Evolutionary conservation across 1,284 basidiomycete genomes (phyloP).

Genomic region (Naganishia cerealis): DNA sequence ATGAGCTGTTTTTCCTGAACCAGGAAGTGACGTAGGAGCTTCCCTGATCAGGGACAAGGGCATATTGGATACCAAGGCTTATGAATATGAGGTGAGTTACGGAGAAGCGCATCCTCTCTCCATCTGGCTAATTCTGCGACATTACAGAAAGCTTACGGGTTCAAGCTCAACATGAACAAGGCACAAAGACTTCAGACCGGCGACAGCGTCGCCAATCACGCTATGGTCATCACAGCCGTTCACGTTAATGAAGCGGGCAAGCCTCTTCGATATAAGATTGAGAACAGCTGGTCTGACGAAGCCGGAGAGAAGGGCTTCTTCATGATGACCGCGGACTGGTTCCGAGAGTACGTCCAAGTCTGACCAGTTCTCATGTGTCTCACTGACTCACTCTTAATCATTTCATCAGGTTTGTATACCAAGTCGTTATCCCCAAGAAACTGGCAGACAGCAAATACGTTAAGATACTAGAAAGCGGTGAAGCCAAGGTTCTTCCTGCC

Average conservation of each 20-base stretch:
- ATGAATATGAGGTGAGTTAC: slow-evolving; percentile 69
- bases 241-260: slow-evolving; percentile 75
- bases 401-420: slow-evolving; percentile 69
- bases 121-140: slow-evolving; percentile 19
- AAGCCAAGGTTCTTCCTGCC: slow-evolving; percentile 68
- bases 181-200: slow-evolving; percentile 66
- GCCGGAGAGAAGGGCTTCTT: slow-evolving; percentile 84
- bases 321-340: slow-evolving; percentile 89
- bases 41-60: slow-evolving; percentile 69
- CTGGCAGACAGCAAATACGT: slow-evolving; percentile 76
- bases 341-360: slow-evolving; percentile 69
- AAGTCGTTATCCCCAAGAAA: slow-evolving; percentile 78
- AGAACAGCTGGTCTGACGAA: slow-evolving; percentile 89
- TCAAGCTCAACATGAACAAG: slow-evolving; percentile 67
- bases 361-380: slow-evolving; percentile 31
- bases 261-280: slow-evolving; percentile 84
- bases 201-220: slow-evolving; percentile 44
- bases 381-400: not conserved
- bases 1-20: not conserved
- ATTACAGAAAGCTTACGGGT: slow-evolving; percentile 61
- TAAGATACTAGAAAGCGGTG: slow-evolving; percentile 70
- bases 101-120: slow-evolving; percentile 29
- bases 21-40: slow-evolving; percentile 64
- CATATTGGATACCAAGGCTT: slow-evolving; percentile 82
- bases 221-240: slow-evolving; percentile 85